Evolutionary conservation across 441 rosid genomes (phyloP).

Genomic region (Euphorbia corollata): DNA sequence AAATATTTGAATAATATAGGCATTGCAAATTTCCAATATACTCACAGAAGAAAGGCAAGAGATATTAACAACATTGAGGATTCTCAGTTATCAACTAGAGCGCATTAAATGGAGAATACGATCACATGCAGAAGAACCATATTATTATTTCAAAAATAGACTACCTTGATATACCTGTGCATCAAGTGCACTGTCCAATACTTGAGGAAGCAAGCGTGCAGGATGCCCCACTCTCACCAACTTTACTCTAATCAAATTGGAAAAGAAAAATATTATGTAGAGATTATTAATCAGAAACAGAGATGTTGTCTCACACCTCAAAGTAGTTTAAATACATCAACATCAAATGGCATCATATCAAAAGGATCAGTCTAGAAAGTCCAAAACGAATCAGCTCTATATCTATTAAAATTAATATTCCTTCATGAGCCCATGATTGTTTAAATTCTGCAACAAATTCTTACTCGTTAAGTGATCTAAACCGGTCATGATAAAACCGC

Average conservation of each 20-base stretch:
- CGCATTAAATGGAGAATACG: background rate
- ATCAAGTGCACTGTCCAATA: slow-evolving; percentile 84
- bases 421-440: slow-evolving; percentile 4
- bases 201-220: slow-evolving; percentile 91
- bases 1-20: background rate
- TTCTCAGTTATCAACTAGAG: background rate
- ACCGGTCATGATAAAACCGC: background rate
- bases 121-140: slow-evolving; percentile 2
- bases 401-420: background rate
- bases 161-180: slow-evolving; percentile 53
- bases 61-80: background rate
- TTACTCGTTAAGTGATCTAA: slow-evolving; percentile 2
- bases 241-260: slow-evolving; percentile 46
- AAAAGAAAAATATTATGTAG: slow-evolving; percentile 11
- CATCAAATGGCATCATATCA: background rate
- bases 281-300: slow-evolving; percentile 6
- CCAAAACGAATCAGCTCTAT: background rate
- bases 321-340: background rate
- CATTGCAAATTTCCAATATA: background rate
- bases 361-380: slow-evolving; percentile 1
- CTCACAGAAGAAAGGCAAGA: background rate
- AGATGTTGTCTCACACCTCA: background rate
- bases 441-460: slow-evolving; percentile 3
- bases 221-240: slow-evolving; percentile 94
- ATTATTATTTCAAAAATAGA: background rate